Base-by-base conservation (phyloP, 73 alveolate genomes). In the Diophrys sp. region DNA sequence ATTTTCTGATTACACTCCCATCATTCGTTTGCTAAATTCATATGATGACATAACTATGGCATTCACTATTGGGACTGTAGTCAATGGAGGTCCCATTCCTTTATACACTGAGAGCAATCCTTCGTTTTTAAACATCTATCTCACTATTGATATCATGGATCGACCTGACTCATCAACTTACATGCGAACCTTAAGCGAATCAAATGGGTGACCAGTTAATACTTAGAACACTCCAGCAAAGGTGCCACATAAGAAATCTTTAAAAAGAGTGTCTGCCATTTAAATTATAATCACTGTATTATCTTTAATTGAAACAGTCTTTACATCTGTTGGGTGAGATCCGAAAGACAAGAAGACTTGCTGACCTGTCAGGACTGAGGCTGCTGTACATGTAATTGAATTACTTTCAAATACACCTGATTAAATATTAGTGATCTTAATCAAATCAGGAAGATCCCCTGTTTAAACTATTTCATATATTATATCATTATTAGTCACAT, bases 141-240 rank as follows among this genome's bases (percentile, higher is more conserved):
- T 71, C 81, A 54, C 34, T 29, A 23, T 56, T 73, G 26, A 28
- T 56, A 25, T 62, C 27, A 55, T 74, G 30, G 29, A 57, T 2
- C 25, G 56, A 24, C 44, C 33, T 33, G 24, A 8, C 26, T 1
- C 24, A 53, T 55, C 83, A 18, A 54, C 34, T 44, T 85, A 70
- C 93, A 85, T 85, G 30, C 93, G 67, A 24, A 85, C 93, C 33
- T 85, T 85, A 0, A 78, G 54, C 0, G 88, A 85, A 66, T 85
- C 93, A 54, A 85, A 72, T 11, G 93, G 93, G 68, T 85, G 93
- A 0, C 86, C 93, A 23, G 77, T 23, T 1, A 79, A 29, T 2
- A 74, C 73, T 34, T 29, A 25, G 18, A 79, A 67, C 18, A 85
- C 53, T 1, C 93, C 93, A 5, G 89, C 88, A 29, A 85, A 72